These are phyloP conservation scores for Cryphonectria parasitica DNA, from an alignment of 2,329 filamentous ascomycete genomes.

Conservation along the genomic window DNA sequence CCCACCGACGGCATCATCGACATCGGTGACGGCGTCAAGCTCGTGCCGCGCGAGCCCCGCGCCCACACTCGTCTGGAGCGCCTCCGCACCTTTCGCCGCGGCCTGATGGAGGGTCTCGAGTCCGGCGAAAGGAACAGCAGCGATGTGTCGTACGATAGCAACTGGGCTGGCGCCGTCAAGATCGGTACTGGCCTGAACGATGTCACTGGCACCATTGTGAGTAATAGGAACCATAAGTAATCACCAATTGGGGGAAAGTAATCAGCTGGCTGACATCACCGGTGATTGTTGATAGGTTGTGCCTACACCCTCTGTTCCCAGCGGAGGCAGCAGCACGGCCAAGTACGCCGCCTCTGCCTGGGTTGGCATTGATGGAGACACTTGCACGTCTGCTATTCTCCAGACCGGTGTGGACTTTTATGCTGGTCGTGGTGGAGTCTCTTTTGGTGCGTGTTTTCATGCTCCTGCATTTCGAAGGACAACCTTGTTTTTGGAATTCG, in stretches of 20 bases:
- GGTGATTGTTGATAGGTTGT: conserved; percentile 12
- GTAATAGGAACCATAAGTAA: not conserved
- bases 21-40: conserved; percentile 50
- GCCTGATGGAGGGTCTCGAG: conserved; percentile 36
- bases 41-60: conserved; percentile 43
- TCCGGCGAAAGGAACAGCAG: conserved; percentile 41
- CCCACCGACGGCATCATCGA: conserved; percentile 43
- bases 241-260: too few relatives aligned
- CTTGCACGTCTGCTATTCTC: conserved; percentile 52
- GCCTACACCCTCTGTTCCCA: conserved; percentile 49
- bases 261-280: too few relatives aligned
- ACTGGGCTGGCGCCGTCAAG: conserved; percentile 64
- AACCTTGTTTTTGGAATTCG: too few relatives aligned
- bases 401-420: conserved; percentile 62
- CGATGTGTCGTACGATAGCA: conserved; percentile 54
- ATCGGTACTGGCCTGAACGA: conserved; percentile 54
- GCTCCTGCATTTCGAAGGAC: too few relatives aligned
- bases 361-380: conserved; percentile 58
- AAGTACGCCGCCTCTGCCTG: conserved; percentile 57
- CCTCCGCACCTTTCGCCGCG: conserved; percentile 36
- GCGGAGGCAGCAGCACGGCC: conserved; percentile 38
- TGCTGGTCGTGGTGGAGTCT: conserved; percentile 44
- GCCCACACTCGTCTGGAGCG: conserved; percentile 36
- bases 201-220: conserved; percentile 54
- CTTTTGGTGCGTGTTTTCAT: conserved; percentile 18